Evolutionary conservation across 106 monocot genomes (phyloP).

Genomic region (Chionographis japonica): DNA sequence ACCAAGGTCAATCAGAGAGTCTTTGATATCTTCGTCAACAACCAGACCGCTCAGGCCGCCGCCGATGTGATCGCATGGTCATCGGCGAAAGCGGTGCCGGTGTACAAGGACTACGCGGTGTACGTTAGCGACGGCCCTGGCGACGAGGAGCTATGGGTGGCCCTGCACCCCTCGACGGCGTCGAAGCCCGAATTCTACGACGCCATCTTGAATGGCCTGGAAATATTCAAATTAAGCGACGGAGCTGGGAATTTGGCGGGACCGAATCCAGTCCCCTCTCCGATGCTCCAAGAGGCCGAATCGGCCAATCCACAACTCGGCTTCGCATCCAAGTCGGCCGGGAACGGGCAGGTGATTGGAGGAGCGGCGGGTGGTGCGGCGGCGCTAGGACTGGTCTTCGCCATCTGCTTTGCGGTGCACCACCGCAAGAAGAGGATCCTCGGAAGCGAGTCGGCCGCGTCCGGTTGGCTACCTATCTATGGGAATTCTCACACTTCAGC

Average conservation of each 20-base stretch:
- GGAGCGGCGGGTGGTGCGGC: slow-evolving; percentile 40
- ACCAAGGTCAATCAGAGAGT: slow-evolving; percentile 67
- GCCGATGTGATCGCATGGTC: slow-evolving; percentile 77
- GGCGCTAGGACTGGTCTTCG: slow-evolving; percentile 33
- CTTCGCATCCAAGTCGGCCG: not conserved
- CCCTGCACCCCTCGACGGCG: slow-evolving; percentile 40
- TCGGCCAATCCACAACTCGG: not conserved
- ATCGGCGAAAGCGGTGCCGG: slow-evolving; percentile 33
- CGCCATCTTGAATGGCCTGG: slow-evolving; percentile 56
- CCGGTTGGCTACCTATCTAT: slow-evolving; percentile 37
- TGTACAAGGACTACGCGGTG: slow-evolving; percentile 69
- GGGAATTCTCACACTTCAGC: slow-evolving; percentile 3
- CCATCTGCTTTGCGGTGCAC: slow-evolving; percentile 38
- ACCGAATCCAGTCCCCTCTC: slow-evolving; percentile 50
- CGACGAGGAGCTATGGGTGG: slow-evolving; percentile 64
- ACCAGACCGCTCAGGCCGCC: slow-evolving; percentile 58
- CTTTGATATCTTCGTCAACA: slow-evolving; percentile 78
- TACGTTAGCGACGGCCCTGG: slow-evolving; percentile 35
- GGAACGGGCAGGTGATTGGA: not conserved
- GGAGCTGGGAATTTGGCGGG: slow-evolving; percentile 54
- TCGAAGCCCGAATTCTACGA: slow-evolving; percentile 46
- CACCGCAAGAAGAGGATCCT: slow-evolving; percentile 33
- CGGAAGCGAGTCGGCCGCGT: slow-evolving; percentile 1
- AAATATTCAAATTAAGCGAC: slow-evolving; percentile 64
- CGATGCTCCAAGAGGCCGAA: slow-evolving; percentile 34